Percentiles rank a stretch among this genome's conserved stretches.
These are phyloP conservation scores for Elsinoe fawcettii DNA, from an alignment of 2,329 filamentous ascomycete genomes.

Conservation along the genomic window DNA sequence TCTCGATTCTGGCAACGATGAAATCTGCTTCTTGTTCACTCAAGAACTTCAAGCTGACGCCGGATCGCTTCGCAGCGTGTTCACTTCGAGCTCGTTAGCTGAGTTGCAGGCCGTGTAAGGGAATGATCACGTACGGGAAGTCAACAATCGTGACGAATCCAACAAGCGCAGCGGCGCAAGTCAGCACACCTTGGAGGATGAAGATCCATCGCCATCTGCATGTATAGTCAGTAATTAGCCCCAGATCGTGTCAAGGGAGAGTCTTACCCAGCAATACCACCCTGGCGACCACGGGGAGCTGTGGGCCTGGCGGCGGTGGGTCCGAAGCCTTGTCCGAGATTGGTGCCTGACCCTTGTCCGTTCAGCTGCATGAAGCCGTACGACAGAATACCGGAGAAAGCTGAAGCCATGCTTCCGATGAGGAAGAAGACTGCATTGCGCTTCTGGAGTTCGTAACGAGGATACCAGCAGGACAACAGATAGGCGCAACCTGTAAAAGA, in stretches of 20 bases:
- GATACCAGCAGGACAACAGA: conserved; percentile 20
- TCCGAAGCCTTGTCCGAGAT: conserved; percentile 28
- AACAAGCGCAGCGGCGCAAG: conserved; percentile 32
- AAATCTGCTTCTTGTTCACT: conserved; percentile 41
- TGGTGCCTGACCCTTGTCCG: conserved; percentile 19
- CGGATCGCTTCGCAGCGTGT: background rate
- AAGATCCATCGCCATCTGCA: conserved; percentile 38
- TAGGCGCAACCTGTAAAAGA: conserved; percentile 29
- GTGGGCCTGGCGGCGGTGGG: conserved; percentile 26
- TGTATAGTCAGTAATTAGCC: too few species aligned
- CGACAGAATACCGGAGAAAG: conserved; percentile 39
- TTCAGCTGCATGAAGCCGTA: conserved; percentile 31
- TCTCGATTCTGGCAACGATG: conserved; percentile 45
- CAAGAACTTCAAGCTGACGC: conserved; percentile 33
- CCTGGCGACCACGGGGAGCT: conserved; percentile 14
- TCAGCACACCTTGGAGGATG: conserved; percentile 35
- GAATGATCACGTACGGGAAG: too few species aligned
- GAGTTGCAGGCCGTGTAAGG: background rate
- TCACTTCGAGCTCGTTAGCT: background rate
- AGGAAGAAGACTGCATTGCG: conserved; percentile 43
- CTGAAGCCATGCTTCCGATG: conserved; percentile 41
- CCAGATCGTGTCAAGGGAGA: too few species aligned
- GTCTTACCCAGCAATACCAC: conserved; percentile 33
- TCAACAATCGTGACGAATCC: conserved; percentile 39
- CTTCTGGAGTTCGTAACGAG: conserved; percentile 32